A percentile compares a stretch with the other conserved stretches of the same genome.
Evolutionary conservation across 106 monocot species (phyloP).

Genomic region (Acorus gramineus): DNA sequence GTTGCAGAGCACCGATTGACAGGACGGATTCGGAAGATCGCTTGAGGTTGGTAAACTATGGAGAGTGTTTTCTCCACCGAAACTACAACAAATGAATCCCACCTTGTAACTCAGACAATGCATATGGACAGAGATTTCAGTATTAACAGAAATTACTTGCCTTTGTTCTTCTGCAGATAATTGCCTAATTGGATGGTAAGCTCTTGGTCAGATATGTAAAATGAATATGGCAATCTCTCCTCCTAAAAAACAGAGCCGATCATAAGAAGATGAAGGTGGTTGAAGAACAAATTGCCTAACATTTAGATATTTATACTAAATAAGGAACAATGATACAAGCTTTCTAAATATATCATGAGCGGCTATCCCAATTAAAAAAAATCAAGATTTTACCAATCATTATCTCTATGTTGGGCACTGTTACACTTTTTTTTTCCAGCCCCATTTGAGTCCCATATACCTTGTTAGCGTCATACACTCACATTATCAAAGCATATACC

Average conservation of each 20-base stretch:
- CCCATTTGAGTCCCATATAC: no score
- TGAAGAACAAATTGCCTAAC: not conserved
- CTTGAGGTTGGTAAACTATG: slow-evolving; percentile 93
- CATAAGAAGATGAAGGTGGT: not conserved
- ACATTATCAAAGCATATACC: no score
- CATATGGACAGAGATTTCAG: not conserved
- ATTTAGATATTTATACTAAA: no score
- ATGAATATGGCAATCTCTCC: slow-evolving; percentile 85
- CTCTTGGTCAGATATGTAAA: slow-evolving; percentile 85
- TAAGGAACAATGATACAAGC: no score
- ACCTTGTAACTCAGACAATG: not conserved
- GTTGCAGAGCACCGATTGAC: slow-evolving; percentile 93
- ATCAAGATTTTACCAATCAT: no score
- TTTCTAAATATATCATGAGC: no score
- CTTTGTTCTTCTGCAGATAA: slow-evolving; percentile 72
- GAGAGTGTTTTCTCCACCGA: slow-evolving; percentile 77
- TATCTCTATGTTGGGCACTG: no score
- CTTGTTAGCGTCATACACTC: no score
- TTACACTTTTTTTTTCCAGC: no score
- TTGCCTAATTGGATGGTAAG: slow-evolving; percentile 54
- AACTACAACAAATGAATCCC: slow-evolving; percentile 25
- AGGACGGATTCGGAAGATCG: slow-evolving; percentile 82
- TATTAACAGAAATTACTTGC: slow-evolving; percentile 9
- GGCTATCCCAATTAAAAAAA: no score
- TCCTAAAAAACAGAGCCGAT: slow-evolving; percentile 29